These are phyloP conservation scores for Thraustotheca clavata DNA, from an alignment of 352 stramenopile species.

Conservation along the genomic window DNA sequence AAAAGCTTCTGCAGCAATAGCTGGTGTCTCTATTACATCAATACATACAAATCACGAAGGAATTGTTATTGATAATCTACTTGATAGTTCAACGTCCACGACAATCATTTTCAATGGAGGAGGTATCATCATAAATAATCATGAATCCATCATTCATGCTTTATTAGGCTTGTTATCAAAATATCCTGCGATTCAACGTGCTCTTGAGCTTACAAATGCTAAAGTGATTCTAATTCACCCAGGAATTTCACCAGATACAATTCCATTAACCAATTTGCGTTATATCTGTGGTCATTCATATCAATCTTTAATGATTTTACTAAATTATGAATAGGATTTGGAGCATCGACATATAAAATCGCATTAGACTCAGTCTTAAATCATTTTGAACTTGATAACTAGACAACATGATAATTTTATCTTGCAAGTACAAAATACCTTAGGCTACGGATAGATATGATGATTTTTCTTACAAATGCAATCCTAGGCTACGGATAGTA, in stretches of 20 bases:
- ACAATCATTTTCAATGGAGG: constrained; percentile 10
- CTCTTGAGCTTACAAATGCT: not conserved
- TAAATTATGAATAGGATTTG: not conserved
- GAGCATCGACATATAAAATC: not conserved
- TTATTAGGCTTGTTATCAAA: not conserved
- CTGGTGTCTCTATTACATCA: not conserved
- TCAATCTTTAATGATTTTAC: not conserved
- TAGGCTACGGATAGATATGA: too few relatives aligned
- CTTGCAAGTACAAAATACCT: too few relatives aligned
- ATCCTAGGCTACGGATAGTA: not conserved
- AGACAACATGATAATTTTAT: too few relatives aligned
- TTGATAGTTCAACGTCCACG: not conserved
- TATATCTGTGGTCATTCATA: not conserved
- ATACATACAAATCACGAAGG: constrained; percentile 12
- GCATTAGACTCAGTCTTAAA: not conserved
- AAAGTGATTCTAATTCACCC: constrained; percentile 3
- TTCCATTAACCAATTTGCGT: not conserved
- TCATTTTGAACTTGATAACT: constrained; percentile 1
- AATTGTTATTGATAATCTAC: not conserved
- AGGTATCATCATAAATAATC: not conserved
- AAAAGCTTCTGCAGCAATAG: not conserved
- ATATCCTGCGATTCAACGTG: constrained; percentile 13
- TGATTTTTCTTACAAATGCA: too few relatives aligned
- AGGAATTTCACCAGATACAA: not conserved
- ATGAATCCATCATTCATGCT: not conserved